Evolutionary conservation across 345 rosid species (phyloP).

Genomic region (Brassica carinata): DNA sequence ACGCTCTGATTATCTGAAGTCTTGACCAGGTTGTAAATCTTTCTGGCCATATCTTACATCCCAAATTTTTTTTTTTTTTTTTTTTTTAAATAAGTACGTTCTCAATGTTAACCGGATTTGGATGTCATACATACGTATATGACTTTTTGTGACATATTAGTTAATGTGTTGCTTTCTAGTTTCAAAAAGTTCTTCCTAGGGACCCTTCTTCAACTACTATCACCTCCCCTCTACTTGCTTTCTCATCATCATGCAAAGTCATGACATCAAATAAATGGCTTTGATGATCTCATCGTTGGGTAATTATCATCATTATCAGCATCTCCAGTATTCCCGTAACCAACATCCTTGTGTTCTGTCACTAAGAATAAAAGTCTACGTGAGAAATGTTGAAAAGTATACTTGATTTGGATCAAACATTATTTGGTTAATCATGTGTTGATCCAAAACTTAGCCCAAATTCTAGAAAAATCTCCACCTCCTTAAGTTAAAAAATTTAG

Average conservation of each 20-base stretch:
- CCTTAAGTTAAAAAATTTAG: no score
- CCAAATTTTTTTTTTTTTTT: no score
- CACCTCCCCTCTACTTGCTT: neutral
- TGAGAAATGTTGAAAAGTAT: neutral
- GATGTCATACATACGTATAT: neutral
- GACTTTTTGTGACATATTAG: slow-evolving; percentile 16
- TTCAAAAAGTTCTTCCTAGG: slow-evolving; percentile 2
- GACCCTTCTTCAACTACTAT: slow-evolving; percentile 7
- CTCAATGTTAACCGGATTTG: neutral
- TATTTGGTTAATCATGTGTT: no score
- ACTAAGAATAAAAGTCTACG: neutral
- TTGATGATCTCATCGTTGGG: neutral
- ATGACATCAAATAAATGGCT: neutral
- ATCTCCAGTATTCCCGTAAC: neutral
- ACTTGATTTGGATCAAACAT: no score
- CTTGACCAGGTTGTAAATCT: neutral
- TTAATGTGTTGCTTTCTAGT: neutral
- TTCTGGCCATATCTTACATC: neutral
- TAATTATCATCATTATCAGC: neutral
- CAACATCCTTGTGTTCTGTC: slow-evolving; percentile 9
- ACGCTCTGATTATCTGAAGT: neutral
- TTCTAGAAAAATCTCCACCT: no score
- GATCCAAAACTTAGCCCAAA: no score
- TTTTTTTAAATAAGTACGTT: neutral
- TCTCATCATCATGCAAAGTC: slow-evolving; percentile 1